Evolutionary conservation across 257 asterid genomes (phyloP).

Genomic region (Solanum commersonii): DNA sequence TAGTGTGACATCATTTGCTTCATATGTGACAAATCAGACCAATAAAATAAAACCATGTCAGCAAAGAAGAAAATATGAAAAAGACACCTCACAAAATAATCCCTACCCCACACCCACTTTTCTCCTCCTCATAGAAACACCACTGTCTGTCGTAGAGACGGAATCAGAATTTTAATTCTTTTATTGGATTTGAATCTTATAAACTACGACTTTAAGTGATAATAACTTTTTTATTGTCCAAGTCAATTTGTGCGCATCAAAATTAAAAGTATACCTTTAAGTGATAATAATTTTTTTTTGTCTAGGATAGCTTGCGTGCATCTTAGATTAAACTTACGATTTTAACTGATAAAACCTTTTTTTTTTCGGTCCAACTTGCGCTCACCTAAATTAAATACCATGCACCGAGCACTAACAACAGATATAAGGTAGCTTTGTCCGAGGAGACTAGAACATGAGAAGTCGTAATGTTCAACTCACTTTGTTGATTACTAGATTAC

Average conservation of each 20-base stretch:
- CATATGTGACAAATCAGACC: not conserved
- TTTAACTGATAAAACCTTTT: too few relatives aligned
- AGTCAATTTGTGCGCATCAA: fast-evolving
- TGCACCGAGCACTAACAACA: not conserved
- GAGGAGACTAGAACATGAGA: not conserved
- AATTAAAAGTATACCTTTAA: too few relatives aligned
- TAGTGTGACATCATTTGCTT: not conserved
- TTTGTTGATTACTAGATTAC: not conserved
- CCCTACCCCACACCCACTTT: not conserved
- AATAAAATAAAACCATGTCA: not conserved
- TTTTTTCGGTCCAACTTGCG: not conserved
- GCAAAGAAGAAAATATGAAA: not conserved
- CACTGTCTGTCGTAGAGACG: not conserved
- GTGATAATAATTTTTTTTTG: too few relatives aligned
- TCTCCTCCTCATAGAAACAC: too few relatives aligned
- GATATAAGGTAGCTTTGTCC: too few relatives aligned
- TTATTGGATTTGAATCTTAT: too few relatives aligned
- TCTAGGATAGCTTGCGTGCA: not conserved
- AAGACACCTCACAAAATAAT: not conserved
- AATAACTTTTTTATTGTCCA: too few relatives aligned
- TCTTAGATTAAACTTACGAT: not conserved
- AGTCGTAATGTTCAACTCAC: not conserved
- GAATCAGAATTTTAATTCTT: too few relatives aligned
- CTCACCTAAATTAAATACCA: too few relatives aligned
- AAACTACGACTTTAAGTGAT: not conserved